Evolutionary conservation across 108 stramenopile species (phyloP), one percentile per base, ranked within the genome.

Genomic region (Aurantiochytrium sp.): DNA sequence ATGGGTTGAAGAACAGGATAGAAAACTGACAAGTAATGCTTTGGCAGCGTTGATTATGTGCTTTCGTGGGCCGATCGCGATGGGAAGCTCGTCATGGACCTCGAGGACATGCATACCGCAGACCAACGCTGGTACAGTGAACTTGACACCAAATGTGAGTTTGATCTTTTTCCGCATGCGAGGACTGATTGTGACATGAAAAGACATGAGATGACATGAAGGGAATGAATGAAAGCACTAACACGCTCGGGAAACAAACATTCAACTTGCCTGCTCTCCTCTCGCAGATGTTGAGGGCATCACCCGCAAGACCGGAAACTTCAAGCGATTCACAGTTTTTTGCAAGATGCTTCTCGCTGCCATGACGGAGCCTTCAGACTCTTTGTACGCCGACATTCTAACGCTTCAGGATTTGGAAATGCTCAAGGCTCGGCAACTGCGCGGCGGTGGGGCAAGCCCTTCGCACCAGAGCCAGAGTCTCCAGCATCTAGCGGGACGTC

Each of bases 241-340:
- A 5, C 89, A 59, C 6, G 19, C 6, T 5, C 4, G 1, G 12
- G 4, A 2, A 25, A n/a, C 51, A 44, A 25, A 14, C 45, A 18
- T 0, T 14, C 83, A 49, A 53, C 0, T 18, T 3, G 42, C 25
- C 16, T 87, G 83, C 14, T 44, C 45, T 18, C 0, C 5, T 42
- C 21, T 8, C 25, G 89, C 58, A 90, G 89, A 90, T 58, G 59
- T 94, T 10, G 93, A 94, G 60, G 92, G 90, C 55, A 92, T 94
- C 8, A 93, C 93, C 53, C 89, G 58, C 19, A 94, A 94, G 71
- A 91, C 94, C 6, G 94, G 94, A 23, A 94, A 92, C 69, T 92
- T 90, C 90, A 94, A 94, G 91, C 89, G 69, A 43, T 94, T 94
- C 64, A 58, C 88, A 5, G 91, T 94, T 25, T 94, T 94, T 42